Evolutionary conservation across 2,329 filamentous ascomycete species (phyloP).

Genomic region (Ophiostoma himal-ulmi): DNA sequence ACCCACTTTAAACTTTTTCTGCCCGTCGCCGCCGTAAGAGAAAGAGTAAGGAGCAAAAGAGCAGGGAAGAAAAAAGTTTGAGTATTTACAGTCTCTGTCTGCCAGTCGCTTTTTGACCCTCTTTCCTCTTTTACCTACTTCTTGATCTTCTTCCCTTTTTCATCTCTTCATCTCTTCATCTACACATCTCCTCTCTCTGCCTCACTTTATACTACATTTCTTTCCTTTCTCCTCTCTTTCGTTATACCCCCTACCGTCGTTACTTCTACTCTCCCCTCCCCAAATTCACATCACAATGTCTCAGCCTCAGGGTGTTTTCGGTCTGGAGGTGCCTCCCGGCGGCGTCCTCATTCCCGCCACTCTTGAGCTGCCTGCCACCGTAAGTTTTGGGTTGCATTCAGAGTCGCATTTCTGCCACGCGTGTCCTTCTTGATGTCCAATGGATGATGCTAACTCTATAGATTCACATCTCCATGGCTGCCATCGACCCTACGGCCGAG

Average conservation of each 20-base stretch:
- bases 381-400: constrained; percentile 43
- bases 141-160: constrained; percentile 28
- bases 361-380: constrained; percentile 74
- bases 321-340: constrained; percentile 82
- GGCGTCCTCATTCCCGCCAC: constrained; percentile 75
- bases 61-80: constrained; percentile 19
- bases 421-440: neutral
- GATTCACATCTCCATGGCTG: constrained; percentile 99
- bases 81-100: constrained; percentile 24
- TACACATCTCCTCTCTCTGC: constrained; percentile 30
- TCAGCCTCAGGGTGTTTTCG: constrained; percentile 54
- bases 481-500: constrained; percentile 81
- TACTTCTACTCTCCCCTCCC: neutral
- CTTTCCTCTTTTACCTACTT: constrained; percentile 7
- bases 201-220: constrained; percentile 26
- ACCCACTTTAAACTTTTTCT: constrained; percentile 26
- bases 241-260: constrained; percentile 10
- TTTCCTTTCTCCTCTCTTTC: constrained; percentile 10
- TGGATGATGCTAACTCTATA: constrained; percentile 35
- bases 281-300: constrained; percentile 24
- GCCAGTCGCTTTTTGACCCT: constrained; percentile 19
- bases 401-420: neutral
- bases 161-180: constrained; percentile 17
- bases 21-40: constrained; percentile 10
- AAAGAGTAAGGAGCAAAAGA: neutral